Base-by-base conservation (phyloP, 768 basidiomycete genomes). In the Lyophyllum atratum region DNA sequence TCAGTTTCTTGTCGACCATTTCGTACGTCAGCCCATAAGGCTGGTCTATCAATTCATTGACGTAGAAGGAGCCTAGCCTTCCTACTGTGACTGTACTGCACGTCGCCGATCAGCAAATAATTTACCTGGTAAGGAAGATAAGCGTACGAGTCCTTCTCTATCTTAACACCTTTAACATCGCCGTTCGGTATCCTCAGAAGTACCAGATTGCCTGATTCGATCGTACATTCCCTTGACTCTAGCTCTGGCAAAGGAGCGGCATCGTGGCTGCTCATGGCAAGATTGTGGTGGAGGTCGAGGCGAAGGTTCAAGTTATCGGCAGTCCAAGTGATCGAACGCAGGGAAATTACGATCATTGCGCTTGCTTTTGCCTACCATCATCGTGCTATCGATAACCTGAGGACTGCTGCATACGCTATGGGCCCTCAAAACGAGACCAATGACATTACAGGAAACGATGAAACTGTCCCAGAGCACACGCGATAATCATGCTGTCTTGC, bases 21-120 rank as follows among this genome's bases (percentile, higher is more conserved):
- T 98, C 94, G 71, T 95, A 94, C 0, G 92, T 86, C 56, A 95
- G 78, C 4, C 96, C 97, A 68, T 90, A 98, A 1, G 87, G 88
- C 57, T 93, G 84, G 24, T 85, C 86, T 28, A 96, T 78, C 29
- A 99, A 81, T 51, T 93, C 86, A 57, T 85, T 85, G 17, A 87
- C 80, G 57, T 81, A 72, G 72, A 99, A 98, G 3, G 86, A 82
- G 11, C 96, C 97, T 58, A 90, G 87, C 72, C 92, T 92, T 59
- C 95, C 95, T 19, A 97, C 75, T 31, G 84, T 81, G 45, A 94
- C 71, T 15, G 77, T 83, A 46, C 94, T 95, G 66, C 1, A 62
- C 37, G 14, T 34, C 31, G n/a, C n/a, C n/a, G 29, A 25, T 54
- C 21, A 59, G 43, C 17, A 28, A 55, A 33, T 17, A 11, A 15